phyloP scores from a whole-genome alignment of 306 rosid genomes.

The Quercus suber region DNA sequence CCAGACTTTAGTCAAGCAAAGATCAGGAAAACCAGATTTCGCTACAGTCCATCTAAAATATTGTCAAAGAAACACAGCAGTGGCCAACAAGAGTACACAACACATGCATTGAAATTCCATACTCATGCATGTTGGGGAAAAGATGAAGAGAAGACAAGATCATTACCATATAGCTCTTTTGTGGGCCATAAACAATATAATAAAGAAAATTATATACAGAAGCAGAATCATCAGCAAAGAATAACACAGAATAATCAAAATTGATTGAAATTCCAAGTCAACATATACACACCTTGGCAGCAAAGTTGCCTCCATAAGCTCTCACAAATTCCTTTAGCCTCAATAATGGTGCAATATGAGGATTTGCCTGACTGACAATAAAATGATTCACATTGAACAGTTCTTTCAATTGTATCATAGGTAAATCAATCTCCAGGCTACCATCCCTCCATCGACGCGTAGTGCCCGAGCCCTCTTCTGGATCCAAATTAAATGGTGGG shows the following conservation, averaged over 20 bases:
- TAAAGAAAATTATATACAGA: no score
- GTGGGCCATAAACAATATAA: no score
- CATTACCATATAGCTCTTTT: no score
- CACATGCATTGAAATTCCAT: no score
- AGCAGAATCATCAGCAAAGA: background rate
- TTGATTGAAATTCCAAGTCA: conserved; percentile 11
- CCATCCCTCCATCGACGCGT: conserved; percentile 96
- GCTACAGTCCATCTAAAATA: no score
- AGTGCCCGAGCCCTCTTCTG: conserved; percentile 66
- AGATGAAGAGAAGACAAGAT: background rate
- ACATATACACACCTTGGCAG: conserved; percentile 76
- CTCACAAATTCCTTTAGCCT: conserved; percentile 82
- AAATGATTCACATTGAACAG: conserved; percentile 94
- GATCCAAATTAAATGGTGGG: conserved; percentile 90
- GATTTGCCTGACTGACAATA: conserved; percentile 96
- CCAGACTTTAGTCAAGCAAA: background rate
- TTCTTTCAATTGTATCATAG: conserved; percentile 95
- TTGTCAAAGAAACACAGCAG: no score
- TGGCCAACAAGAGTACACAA: no score
- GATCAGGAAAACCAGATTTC: no score
- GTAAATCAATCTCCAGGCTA: conserved; percentile 94
- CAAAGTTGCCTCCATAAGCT: conserved; percentile 84
- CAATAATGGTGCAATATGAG: conserved; percentile 87
- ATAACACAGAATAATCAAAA: background rate
- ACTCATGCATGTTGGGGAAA: background rate